Conservation (phyloP, 257 asterid species). For the Solanum chmielewskii region DNA sequence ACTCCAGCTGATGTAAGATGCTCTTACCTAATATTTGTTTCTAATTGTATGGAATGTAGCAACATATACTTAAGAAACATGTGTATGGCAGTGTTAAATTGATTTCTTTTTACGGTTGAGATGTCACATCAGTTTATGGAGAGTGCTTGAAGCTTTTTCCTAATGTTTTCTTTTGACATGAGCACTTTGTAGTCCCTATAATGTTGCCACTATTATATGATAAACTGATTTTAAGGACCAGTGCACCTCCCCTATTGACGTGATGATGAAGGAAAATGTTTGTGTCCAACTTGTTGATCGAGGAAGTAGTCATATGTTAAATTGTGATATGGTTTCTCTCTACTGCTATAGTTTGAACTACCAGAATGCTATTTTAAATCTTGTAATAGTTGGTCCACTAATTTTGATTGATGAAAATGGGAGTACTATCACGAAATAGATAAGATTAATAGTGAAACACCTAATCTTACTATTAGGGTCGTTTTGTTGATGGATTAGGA, state of each 20-base stretch:
- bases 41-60: neutral
- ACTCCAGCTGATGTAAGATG: slow-evolving; percentile 33
- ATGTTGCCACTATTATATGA: neutral
- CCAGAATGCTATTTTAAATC: neutral
- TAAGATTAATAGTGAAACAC: neutral
- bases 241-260: neutral
- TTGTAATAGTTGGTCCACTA: neutral
- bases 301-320: neutral
- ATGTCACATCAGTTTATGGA: neutral
- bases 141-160: neutral
- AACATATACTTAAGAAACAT: neutral
- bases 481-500: neutral
- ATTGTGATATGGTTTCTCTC: neutral
- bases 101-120: neutral
- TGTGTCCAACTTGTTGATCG: neutral
- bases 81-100: neutral
- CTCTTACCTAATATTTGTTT: neutral
- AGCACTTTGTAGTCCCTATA: neutral
- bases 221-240: neutral
- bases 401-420: neutral
- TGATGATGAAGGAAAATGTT: neutral
- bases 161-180: neutral
- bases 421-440: neutral
- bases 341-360: neutral
- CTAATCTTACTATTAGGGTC: neutral